Conservation (phyloP, 805 yeast genomes). For the Torulaspora franciscae region DNA sequence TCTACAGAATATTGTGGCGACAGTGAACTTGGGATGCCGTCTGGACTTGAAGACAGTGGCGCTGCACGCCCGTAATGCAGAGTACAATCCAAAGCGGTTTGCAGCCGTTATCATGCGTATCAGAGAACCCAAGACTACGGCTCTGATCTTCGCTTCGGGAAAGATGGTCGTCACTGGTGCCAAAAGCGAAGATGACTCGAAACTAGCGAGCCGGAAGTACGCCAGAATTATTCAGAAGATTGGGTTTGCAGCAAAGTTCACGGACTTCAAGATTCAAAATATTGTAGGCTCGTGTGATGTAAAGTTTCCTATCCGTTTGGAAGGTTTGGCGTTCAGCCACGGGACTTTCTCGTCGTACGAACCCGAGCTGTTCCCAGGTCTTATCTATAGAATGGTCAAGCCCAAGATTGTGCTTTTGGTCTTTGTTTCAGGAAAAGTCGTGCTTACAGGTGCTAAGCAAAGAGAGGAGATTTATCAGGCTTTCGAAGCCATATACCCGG, state of each 20-base stretch:
- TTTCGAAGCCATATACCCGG: conserved; percentile 97
- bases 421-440: conserved; percentile 96
- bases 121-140: conserved; percentile 97
- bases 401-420: conserved; percentile 95
- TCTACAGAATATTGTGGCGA: conserved; percentile 89
- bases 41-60: conserved; percentile 96
- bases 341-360: conserved; percentile 98
- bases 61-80: conserved; percentile 97
- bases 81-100: conserved; percentile 96
- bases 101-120: conserved; percentile 99
- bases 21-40: conserved; percentile 94
- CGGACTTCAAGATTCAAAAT: conserved; percentile 96
- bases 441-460: conserved; percentile 96
- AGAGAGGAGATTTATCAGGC: conserved; percentile 98
- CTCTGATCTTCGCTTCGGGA: conserved; percentile 95
- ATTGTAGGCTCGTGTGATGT: conserved; percentile 99
- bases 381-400: conserved; percentile 98
- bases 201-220: conserved; percentile 92
- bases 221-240: conserved; percentile 97
- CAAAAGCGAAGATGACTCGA: conserved; percentile 97
- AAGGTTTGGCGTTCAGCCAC: conserved; percentile 96
- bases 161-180: conserved; percentile 99
- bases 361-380: conserved; percentile 96
- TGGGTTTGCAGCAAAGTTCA: conserved; percentile 96
- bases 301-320: conserved; percentile 93